These are phyloP conservation scores for Botrytis pseudocinerea DNA, from an alignment of 2,329 filamentous ascomycete genomes.

Conservation along the genomic window DNA sequence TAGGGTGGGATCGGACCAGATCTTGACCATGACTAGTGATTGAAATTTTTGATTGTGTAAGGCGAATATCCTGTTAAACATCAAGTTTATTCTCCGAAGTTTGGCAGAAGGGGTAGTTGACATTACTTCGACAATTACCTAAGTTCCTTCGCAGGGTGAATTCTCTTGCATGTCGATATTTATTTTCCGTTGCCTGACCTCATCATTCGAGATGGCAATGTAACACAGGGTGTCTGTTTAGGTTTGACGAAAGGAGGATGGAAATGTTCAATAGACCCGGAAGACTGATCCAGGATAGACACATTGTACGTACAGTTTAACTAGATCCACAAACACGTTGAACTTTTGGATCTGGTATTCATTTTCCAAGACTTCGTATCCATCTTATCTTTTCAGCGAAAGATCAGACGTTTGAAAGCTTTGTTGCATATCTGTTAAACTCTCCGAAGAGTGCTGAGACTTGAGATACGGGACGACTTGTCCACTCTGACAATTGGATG, in stretches of 20 bases:
- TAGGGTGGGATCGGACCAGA: not conserved
- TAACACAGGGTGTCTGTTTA: not conserved
- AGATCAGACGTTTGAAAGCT: not conserved
- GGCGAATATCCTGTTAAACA: not conserved
- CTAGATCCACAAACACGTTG: not conserved
- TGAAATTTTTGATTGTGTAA: not conserved
- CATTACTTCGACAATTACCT: too few species aligned
- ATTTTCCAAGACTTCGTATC: not conserved
- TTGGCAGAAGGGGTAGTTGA: not conserved
- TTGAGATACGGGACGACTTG: not conserved
- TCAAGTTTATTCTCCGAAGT: not conserved
- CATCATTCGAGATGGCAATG: not conserved
- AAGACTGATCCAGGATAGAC: not conserved
- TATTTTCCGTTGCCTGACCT: not conserved
- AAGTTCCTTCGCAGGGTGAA: not conserved
- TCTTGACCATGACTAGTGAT: not conserved
- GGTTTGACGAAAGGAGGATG: not conserved
- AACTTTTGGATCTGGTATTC: not conserved
- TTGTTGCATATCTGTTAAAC: slow-evolving; percentile 5
- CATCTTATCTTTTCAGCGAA: not conserved
- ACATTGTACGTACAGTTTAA: not conserved
- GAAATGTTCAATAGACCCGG: not conserved
- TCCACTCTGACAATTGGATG: not conserved
- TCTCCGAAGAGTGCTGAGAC: not conserved
- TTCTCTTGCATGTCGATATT: not conserved